Evolutionary conservation across 2,329 filamentous ascomycete species (phyloP).

Genomic region (Aspergillus calidoustus): DNA sequence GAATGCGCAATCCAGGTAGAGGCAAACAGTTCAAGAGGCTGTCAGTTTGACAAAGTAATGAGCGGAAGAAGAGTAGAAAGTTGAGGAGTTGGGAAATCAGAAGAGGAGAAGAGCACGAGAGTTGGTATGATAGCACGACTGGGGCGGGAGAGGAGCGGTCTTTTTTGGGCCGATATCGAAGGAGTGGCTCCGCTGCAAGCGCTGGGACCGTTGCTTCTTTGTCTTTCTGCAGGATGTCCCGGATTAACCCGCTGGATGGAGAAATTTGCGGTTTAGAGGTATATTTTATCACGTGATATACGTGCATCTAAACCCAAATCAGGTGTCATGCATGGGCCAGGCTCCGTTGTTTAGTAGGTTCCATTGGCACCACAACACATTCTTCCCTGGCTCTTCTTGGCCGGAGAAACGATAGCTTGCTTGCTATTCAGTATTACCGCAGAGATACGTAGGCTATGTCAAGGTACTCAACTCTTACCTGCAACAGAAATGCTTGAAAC

Average conservation of each 20-base stretch:
- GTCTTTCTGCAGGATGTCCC: neutral
- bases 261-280: constrained; percentile 1
- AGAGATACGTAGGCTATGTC: neutral
- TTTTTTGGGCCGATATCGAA: constrained; percentile 18
- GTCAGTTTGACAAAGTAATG: neutral
- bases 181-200: neutral
- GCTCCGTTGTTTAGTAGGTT: neutral
- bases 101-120: neutral
- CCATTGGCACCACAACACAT: neutral
- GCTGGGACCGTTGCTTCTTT: neutral
- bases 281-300: neutral
- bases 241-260: constrained; percentile 6
- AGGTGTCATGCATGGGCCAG: neutral
- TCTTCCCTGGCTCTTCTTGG: neutral
- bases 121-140: neutral
- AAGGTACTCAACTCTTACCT: neutral
- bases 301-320: neutral
- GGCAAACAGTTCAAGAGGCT: neutral
- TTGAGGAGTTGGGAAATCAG: neutral
- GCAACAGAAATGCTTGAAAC: constrained; percentile 28
- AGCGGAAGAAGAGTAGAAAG: neutral
- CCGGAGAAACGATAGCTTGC: neutral
- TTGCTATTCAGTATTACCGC: neutral
- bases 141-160: constrained; percentile 7
- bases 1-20: neutral